phyloP scores from a whole-genome alignment of 768 basidiomycete species.

The Hygrocybe punicea region DNA sequence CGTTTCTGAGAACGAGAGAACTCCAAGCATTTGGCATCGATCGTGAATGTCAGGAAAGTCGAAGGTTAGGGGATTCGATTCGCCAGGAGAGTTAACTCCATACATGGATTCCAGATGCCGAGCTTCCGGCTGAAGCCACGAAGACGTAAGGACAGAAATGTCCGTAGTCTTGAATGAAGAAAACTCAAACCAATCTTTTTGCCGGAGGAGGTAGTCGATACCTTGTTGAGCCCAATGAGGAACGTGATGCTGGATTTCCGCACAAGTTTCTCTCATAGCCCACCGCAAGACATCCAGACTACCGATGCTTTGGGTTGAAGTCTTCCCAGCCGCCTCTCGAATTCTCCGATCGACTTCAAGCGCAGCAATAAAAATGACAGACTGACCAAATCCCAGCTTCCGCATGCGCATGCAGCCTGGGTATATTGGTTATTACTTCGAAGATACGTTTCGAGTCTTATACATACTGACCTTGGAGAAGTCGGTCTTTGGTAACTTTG shows the following conservation, averaged over 20 bases:
- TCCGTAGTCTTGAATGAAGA: conserved; percentile 2
- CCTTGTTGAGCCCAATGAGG: conserved; percentile 45
- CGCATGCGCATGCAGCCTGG: conserved; percentile 57
- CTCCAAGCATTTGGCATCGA: conserved; percentile 28
- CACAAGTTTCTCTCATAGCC: conserved; percentile 45
- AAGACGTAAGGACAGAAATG: conserved; percentile 8
- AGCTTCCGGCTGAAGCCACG: conserved; percentile 43
- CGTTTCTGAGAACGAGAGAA: conserved; percentile 15
- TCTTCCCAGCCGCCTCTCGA: conserved; percentile 22
- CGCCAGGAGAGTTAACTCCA: conserved; percentile 1
- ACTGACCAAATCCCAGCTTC: conserved; percentile 45
- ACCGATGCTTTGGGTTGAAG: conserved; percentile 8
- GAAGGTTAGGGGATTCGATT: conserved; percentile 5
- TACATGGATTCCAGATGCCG: conserved; percentile 37
- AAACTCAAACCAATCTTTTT: conserved; percentile 15
- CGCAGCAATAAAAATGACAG: conserved; percentile 47
- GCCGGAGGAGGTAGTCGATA: conserved; percentile 29
- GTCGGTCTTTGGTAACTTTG: conserved; percentile 49
- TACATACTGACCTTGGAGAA: conserved; percentile 44
- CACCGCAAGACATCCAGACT: conserved; percentile 40
- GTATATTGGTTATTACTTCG: background rate
- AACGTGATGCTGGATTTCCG: conserved; percentile 38
- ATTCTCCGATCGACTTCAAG: conserved; percentile 39
- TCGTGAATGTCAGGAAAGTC: conserved; percentile 20
- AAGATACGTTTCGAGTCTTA: background rate